These are phyloP conservation scores for Tripterygium wilfordii DNA, from an alignment of 177 flowering plant genomes.

Conservation along the genomic window DNA sequence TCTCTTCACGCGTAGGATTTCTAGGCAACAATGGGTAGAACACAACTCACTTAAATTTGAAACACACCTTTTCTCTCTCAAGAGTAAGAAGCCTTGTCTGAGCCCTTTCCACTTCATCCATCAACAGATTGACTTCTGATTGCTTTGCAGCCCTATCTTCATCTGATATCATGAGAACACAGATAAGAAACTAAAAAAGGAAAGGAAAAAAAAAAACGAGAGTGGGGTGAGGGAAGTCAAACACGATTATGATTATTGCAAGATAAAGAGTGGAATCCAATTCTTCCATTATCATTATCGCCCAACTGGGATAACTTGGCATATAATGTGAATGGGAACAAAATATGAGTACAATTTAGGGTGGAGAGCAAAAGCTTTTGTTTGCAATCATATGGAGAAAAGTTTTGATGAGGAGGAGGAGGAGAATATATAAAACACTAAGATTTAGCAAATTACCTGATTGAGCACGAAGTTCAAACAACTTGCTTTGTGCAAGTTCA, in stretches of 20 bases:
- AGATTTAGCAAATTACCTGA: constrained; percentile 59
- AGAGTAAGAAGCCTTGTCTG: constrained; percentile 84
- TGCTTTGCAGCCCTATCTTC: constrained; percentile 96
- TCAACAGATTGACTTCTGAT: constrained; percentile 80
- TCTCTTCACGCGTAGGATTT: no score
- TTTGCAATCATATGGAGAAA: no score
- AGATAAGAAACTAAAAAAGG: no score
- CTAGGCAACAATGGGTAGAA: no score
- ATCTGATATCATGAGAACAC: constrained; percentile 48
- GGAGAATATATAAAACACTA: no score
- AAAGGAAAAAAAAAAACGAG: no score
- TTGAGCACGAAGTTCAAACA: constrained; percentile 93
- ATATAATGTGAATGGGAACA: no score
- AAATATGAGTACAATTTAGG: no score
- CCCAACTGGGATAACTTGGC: neutral
- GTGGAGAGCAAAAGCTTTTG: no score
- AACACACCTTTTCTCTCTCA: constrained; percentile 88
- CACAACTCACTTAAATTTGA: neutral
- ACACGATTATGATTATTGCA: no score
- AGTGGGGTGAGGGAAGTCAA: no score
- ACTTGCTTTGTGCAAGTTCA: constrained; percentile 93
- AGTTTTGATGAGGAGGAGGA: no score
- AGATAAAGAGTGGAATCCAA: neutral
- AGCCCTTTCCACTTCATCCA: constrained; percentile 99
- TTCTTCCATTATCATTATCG: neutral